phyloP scores from a whole-genome alignment of 2,329 filamentous ascomycete genomes.

The Rhinocladiella mackenziei region DNA sequence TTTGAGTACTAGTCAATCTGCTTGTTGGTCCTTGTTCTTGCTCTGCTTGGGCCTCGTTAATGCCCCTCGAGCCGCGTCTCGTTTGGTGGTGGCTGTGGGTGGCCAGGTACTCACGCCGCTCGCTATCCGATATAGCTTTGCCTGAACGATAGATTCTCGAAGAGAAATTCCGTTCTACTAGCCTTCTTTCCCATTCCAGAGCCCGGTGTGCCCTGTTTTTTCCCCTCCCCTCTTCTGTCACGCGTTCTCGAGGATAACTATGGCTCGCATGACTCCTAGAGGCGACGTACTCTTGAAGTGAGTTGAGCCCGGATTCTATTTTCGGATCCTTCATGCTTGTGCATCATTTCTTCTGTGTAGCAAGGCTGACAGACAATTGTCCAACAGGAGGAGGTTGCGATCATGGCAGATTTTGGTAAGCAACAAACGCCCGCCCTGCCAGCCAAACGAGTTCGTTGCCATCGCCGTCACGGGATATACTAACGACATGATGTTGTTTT shows the following conservation, averaged over 20 bases:
- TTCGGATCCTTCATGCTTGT: not conserved
- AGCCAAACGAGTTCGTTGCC: not conserved
- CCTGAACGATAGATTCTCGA: too few species aligned
- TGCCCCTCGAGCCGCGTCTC: too few species aligned
- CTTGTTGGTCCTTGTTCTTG: too few species aligned
- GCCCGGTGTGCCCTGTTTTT: not conserved
- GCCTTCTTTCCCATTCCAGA: not conserved
- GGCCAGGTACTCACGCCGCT: too few species aligned
- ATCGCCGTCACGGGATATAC: not conserved
- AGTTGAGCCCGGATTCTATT: not conserved
- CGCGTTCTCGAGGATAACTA: not conserved
- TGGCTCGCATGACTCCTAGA: not conserved
- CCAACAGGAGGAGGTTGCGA: not conserved
- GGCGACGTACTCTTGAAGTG: not conserved
- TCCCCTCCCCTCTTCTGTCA: not conserved
- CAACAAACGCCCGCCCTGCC: not conserved
- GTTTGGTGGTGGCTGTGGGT: too few species aligned
- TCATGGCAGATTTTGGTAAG: slow-evolving; percentile 11
- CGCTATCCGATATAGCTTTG: too few species aligned
- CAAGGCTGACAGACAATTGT: too few species aligned
- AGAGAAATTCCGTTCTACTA: not conserved
- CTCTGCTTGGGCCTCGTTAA: too few species aligned
- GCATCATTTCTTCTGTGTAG: too few species aligned
- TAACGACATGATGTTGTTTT: too few species aligned
- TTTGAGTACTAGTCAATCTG: too few species aligned